Conservation (phyloP, 1,139 yeast genomes). For the Candida tetrigidarum region DNA sequence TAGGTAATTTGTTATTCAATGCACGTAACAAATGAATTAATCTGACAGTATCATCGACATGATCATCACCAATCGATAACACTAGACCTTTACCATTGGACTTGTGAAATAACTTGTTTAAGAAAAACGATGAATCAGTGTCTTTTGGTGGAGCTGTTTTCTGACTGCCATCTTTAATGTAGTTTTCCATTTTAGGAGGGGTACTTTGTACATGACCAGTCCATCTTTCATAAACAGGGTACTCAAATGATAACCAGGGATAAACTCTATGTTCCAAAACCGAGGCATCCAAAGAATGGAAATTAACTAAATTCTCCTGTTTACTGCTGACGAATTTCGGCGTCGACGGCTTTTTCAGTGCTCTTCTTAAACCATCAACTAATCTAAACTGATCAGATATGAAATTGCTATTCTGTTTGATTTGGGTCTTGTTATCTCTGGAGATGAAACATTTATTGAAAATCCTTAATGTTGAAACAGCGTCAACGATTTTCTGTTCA, state of each 20-base stretch:
- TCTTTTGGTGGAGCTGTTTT: conserved; percentile 13
- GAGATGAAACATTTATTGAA: conserved; percentile 48
- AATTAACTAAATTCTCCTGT: conserved; percentile 16
- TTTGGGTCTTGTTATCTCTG: conserved; percentile 21
- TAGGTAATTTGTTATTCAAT: conserved; percentile 37
- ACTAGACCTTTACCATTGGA: conserved; percentile 43
- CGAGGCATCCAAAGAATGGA: conserved; percentile 18
- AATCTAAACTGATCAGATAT: conserved; percentile 14
- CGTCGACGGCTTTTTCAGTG: conserved; percentile 5
- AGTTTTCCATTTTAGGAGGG: conserved; percentile 41
- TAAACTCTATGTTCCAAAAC: conserved; percentile 45
- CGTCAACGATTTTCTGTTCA: conserved; percentile 41
- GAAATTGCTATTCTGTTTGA: conserved; percentile 14
- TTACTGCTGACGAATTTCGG: conserved; percentile 15
- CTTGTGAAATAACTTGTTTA: conserved; percentile 24
- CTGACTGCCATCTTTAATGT: conserved; percentile 19
- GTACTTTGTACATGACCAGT: conserved; percentile 40
- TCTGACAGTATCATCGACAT: conserved; percentile 31
- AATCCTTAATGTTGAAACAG: conserved; percentile 45
- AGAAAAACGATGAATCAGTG: conserved; percentile 23
- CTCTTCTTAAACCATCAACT: conserved; percentile 7
- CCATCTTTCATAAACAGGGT: conserved; percentile 52
- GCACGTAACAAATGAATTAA: conserved; percentile 35
- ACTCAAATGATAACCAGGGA: conserved; percentile 48
- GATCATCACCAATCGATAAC: conserved; percentile 35